Percentiles rank a stretch among this genome's conserved stretches.
phyloP scores from a whole-genome alignment of 106 monocot genomes.

The Cymbidium sinense region DNA sequence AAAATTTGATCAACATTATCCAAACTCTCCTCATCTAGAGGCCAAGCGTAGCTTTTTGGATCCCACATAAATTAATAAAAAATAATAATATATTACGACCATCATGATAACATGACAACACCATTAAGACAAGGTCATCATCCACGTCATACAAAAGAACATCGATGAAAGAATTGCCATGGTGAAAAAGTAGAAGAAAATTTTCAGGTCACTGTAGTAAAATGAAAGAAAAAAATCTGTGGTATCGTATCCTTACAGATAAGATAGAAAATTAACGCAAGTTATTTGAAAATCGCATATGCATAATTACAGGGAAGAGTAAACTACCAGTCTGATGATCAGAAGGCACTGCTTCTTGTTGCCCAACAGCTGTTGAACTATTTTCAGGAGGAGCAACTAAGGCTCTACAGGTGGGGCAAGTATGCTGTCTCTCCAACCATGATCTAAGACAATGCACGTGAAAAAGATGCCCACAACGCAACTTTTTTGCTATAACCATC shows the following conservation, averaged over 20 bases:
- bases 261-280: neutral
- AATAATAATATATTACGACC: neutral
- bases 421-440: slow-evolving; percentile 92
- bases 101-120: neutral
- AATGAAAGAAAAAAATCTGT: neutral
- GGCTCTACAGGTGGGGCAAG: slow-evolving; percentile 93
- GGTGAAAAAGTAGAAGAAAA: neutral
- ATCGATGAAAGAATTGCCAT: neutral
- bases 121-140: neutral
- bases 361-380: slow-evolving; percentile 21
- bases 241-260: neutral
- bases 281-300: neutral
- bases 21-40: too few relatives aligned
- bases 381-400: slow-evolving; percentile 71
- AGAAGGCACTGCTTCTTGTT: slow-evolving; percentile 32
- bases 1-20: too few relatives aligned
- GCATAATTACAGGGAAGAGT: neutral
- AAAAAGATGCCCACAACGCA: slow-evolving; percentile 91
- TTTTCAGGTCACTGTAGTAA: neutral
- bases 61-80: neutral
- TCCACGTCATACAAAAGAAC: neutral
- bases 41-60: too few relatives aligned
- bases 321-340: slow-evolving; percentile 50
- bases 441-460: slow-evolving; percentile 94
- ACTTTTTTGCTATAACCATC: slow-evolving; percentile 90